Base-by-base conservation (phyloP, 306 rosid species). In the Cotoneaster glaucophyllus region DNA sequence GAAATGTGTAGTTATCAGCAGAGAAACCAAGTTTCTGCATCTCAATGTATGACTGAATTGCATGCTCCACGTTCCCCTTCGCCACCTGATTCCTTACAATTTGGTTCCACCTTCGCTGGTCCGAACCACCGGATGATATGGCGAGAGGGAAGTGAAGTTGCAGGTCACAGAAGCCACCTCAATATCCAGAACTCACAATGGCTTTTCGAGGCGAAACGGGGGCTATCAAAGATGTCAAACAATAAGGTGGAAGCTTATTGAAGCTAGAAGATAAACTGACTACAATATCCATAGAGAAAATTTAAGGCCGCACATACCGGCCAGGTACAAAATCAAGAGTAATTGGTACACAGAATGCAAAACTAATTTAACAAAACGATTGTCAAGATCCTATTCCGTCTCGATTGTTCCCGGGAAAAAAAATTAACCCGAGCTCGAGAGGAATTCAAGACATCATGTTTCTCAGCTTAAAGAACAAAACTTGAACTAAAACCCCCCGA, bases 1-100 rank as follows among this genome's bases (percentile, higher is more conserved):
- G 85, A 69, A 74, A 78, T 17, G 82, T 74, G 66, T 62, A 82
- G 76, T 78, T 82, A 44, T 78, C 82, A 32, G 79, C 77, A 22
- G 5, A 56, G 37, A 67, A 34, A 69, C 82, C 82, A 64, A 52
- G 75, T 34, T 67, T 74, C 71, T 69, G 82, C 85, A 82, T 74
- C 15, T 53, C 28, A 22, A 53, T 41, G 21, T 82, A 78, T 11
- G 70, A 73, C 3, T 25, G 74, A 62, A 82, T 24, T 54, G 82
- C 82, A 22, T 52, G 71, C 64, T 69, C 31, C 43, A 61, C 45
- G 21, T 78, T 69, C 10, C 85, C 74, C 69, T 62, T n/a, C 4
- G 63, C 79, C 64, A 69, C 74, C 53, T 69, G 82, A 29, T 26
- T 29, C 73, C 74, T 82, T 28, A 74, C 69, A 2, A 73, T 24